A percentile compares a stretch with the other conserved stretches of the same genome.
phyloP scores from a whole-genome alignment of 139 green algal genomes.

The Chlorella vulgaris region DNA sequence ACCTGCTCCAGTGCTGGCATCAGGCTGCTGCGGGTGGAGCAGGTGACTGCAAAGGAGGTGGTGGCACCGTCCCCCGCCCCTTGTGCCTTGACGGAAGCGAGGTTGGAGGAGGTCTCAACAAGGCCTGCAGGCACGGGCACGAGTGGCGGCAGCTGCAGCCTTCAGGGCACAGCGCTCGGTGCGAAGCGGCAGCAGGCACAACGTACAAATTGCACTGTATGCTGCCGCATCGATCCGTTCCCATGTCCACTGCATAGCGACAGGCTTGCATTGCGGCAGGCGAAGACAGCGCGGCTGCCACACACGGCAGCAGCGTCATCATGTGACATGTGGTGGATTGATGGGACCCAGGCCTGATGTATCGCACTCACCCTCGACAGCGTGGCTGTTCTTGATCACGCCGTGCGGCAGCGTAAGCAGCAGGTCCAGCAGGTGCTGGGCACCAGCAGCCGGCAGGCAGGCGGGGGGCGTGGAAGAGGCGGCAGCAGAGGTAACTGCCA shows the following conservation, averaged over 20 bases:
- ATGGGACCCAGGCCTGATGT: too few relatives aligned
- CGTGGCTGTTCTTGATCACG: constrained; percentile 64
- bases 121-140: constrained; percentile 44
- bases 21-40: constrained; percentile 68
- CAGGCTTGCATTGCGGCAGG: too few relatives aligned
- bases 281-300: too few relatives aligned
- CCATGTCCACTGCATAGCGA: too few relatives aligned
- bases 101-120: constrained; percentile 81
- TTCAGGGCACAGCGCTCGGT: too few relatives aligned
- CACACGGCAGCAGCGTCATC: too few relatives aligned
- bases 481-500: constrained; percentile 26
- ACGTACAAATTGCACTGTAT: too few relatives aligned
- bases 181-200: too few relatives aligned
- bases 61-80: not conserved
- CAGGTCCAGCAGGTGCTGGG: constrained; percentile 52
- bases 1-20: constrained; percentile 61
- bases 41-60: constrained; percentile 39
- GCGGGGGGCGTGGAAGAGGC: not conserved
- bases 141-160: not conserved
- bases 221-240: too few relatives aligned
- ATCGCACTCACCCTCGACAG: constrained; percentile 57
- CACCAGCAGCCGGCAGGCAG: constrained; percentile 29
- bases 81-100: constrained; percentile 59
- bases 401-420: constrained; percentile 71
- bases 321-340: too few relatives aligned